Conservation (phyloP, 2,329 filamentous ascomycete species). For the Colletotrichum siamense region DNA sequence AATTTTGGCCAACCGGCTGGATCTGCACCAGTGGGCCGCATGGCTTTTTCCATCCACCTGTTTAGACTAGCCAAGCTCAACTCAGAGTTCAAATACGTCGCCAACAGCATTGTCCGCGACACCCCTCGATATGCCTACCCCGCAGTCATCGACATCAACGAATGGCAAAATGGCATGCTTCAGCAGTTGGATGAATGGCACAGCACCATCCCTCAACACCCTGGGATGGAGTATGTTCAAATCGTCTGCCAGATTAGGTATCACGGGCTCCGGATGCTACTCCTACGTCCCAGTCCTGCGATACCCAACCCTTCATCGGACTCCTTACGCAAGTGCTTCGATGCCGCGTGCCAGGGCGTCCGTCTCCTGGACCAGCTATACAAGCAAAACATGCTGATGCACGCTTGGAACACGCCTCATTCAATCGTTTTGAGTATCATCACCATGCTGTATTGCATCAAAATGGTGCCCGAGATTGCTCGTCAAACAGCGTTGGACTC, state of each 20-base stretch:
- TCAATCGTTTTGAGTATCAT: conserved; percentile 52
- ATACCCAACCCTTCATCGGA: conserved; percentile 52
- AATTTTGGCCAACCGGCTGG: background rate
- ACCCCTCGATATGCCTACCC: conserved; percentile 55
- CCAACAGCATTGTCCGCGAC: conserved; percentile 55
- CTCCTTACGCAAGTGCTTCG: conserved; percentile 45
- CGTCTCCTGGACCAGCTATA: conserved; percentile 48
- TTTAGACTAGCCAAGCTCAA: conserved; percentile 54
- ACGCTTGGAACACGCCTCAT: conserved; percentile 55
- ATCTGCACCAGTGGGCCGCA: background rate
- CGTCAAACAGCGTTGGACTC: conserved; percentile 29
- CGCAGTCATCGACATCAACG: conserved; percentile 44
- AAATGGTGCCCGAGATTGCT: conserved; percentile 47
- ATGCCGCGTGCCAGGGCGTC: conserved; percentile 46
- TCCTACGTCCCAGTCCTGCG: conserved; percentile 56
- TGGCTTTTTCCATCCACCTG: conserved; percentile 50
- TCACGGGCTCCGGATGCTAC: conserved; percentile 52
- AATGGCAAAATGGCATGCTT: conserved; percentile 52
- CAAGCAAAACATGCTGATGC: conserved; percentile 45
- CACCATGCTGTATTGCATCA: conserved; percentile 57
- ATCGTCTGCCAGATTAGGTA: conserved; percentile 49
- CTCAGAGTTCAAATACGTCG: conserved; percentile 63
- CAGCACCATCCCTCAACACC: background rate
- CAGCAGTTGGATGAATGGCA: conserved; percentile 44
- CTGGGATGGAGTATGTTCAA: conserved; percentile 28